Evolutionary conservation across 2,329 filamentous ascomycete species (phyloP).

Genomic region (Simplicillium sp.): DNA sequence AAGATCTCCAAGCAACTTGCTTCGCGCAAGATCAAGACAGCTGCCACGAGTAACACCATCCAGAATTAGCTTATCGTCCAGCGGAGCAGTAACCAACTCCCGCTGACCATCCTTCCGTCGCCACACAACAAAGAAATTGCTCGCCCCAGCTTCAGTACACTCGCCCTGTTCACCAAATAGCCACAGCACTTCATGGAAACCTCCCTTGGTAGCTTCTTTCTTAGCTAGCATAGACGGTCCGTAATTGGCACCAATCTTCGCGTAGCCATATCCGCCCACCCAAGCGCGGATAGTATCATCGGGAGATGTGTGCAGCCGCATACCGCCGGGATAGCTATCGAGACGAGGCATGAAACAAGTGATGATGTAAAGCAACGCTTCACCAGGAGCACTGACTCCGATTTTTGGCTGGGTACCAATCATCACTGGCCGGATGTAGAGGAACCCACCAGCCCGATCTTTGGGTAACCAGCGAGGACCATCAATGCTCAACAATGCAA

Average conservation of each 20-base stretch:
- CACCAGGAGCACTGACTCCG: conserved; percentile 68
- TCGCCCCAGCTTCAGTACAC: conserved; percentile 86
- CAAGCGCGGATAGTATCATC: conserved; percentile 84
- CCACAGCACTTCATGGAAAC: conserved; percentile 91
- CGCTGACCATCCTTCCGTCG: conserved; percentile 39
- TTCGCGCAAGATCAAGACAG: conserved; percentile 61
- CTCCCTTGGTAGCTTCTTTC: conserved; percentile 58
- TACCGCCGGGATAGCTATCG: conserved; percentile 41
- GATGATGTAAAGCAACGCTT: conserved; percentile 83
- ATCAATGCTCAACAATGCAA: conserved; percentile 62
- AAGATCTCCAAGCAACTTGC: conserved; percentile 47
- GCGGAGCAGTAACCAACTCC: conserved; percentile 70
- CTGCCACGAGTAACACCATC: conserved; percentile 82
- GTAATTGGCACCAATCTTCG: conserved; percentile 91
- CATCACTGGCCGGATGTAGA: conserved; percentile 81
- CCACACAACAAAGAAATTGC: conserved; percentile 88
- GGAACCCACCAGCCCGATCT: conserved; percentile 55
- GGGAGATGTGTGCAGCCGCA: conserved; percentile 69
- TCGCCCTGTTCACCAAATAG: conserved; percentile 68
- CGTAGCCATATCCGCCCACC: conserved; percentile 87
- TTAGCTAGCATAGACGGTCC: conserved; percentile 75
- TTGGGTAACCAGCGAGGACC: conserved; percentile 71
- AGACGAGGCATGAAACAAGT: conserved; percentile 51
- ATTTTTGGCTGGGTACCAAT: conserved; percentile 76
- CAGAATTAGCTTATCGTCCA: conserved; percentile 76